These are phyloP conservation scores for Pichia membranifaciens DNA, from an alignment of 805 yeast genomes.

Conservation along the genomic window DNA sequence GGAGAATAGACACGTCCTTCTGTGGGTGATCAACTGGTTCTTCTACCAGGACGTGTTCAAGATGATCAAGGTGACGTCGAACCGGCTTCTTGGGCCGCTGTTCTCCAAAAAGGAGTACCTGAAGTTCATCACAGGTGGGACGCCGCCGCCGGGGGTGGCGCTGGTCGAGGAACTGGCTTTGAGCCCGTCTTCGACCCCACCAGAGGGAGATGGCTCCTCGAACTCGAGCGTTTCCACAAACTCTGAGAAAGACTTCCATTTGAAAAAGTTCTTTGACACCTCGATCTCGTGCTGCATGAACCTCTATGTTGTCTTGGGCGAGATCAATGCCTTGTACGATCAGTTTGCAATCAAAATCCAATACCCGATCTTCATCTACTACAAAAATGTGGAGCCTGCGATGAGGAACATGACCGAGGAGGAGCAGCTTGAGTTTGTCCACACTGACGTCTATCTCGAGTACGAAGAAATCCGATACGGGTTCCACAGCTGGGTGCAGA, in stretches of 20 bases:
- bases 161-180: too few species aligned
- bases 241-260: too few species aligned
- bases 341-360: slow-evolving; percentile 9
- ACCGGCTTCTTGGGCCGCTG: slow-evolving; percentile 18
- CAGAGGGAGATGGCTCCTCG: too few species aligned
- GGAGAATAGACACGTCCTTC: slow-evolving; percentile 9
- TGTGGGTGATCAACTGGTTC: slow-evolving; percentile 20
- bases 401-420: slow-evolving; percentile 8
- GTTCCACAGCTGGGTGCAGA: slow-evolving; percentile 25
- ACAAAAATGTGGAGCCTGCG: slow-evolving; percentile 3
- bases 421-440: slow-evolving; percentile 10
- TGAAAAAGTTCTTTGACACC: slow-evolving; percentile 8
- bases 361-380: slow-evolving; percentile 6
- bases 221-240: too few species aligned
- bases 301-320: slow-evolving; percentile 19
- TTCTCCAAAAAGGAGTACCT: slow-evolving; percentile 21
- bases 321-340: slow-evolving; percentile 15
- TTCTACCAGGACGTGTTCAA: slow-evolving; percentile 24
- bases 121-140: slow-evolving; percentile 4
- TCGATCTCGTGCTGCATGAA: slow-evolving; percentile 19
- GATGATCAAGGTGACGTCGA: slow-evolving; percentile 18
- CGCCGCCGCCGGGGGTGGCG: too few species aligned
- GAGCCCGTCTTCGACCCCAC: too few species aligned
- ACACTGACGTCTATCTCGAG: slow-evolving; percentile 11
- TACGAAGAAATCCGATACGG: slow-evolving; percentile 18